Evolutionary conservation across 331 rosid species (phyloP).

Genomic region (Malus hybrid): DNA sequence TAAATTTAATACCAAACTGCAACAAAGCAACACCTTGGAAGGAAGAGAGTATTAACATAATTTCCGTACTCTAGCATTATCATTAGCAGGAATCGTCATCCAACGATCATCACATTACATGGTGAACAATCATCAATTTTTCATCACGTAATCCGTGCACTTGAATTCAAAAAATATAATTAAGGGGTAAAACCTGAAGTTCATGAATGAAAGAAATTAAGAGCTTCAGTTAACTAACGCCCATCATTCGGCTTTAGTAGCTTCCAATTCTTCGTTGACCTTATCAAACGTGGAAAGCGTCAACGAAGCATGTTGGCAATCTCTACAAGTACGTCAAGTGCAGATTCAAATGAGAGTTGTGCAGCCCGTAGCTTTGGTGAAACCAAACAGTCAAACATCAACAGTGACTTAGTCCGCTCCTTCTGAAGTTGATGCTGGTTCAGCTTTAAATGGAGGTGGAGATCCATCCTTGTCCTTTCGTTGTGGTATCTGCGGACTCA

Average conservation of each 20-base stretch:
- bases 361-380: slow-evolving; percentile 83
- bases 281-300: slow-evolving; percentile 41
- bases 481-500: slow-evolving; percentile 36
- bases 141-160: too few species aligned
- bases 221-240: neutral
- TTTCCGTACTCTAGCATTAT: too few species aligned
- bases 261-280: slow-evolving; percentile 43
- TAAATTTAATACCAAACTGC: too few species aligned
- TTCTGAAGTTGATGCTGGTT: slow-evolving; percentile 40
- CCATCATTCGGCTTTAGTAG: slow-evolving; percentile 12
- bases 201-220: neutral
- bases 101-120: too few species aligned
- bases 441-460: slow-evolving; percentile 28
- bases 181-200: neutral
- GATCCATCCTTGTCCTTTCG: slow-evolving; percentile 21
- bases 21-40: too few species aligned
- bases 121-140: too few species aligned
- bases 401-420: slow-evolving; percentile 55
- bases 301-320: slow-evolving; percentile 60
- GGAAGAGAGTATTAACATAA: too few species aligned
- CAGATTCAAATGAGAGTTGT: slow-evolving; percentile 85
- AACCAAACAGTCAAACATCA: slow-evolving; percentile 71
- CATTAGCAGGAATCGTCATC: too few species aligned
- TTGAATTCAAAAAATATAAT: too few species aligned
- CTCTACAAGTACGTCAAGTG: slow-evolving; percentile 63